Conservation (phyloP, 2,329 filamentous ascomycete species). For the Sporothrix humicola region DNA sequence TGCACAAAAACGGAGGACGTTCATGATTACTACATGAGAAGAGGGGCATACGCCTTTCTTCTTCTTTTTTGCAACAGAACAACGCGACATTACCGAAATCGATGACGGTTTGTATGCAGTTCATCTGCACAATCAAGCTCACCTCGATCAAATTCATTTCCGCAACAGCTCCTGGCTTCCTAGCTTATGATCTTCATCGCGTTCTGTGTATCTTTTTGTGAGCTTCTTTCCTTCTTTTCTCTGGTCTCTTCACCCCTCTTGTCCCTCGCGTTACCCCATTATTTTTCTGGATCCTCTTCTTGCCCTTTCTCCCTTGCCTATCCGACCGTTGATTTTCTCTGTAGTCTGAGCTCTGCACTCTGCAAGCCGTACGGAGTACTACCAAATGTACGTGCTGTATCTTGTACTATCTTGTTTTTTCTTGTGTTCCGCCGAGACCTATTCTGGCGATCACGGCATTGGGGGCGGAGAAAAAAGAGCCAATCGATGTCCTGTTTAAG, state of each 20-base stretch:
- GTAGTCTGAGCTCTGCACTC: not conserved
- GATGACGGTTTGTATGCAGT: not conserved
- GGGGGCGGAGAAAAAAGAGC: not conserved
- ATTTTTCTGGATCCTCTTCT: slow-evolving; percentile 4
- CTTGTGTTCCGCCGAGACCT: slow-evolving; percentile 29
- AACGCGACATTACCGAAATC: not conserved
- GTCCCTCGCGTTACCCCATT: slow-evolving; percentile 20
- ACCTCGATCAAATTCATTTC: not conserved
- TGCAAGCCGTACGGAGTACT: too few species aligned
- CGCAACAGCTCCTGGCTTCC: slow-evolving; percentile 20
- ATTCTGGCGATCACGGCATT: slow-evolving; percentile 6
- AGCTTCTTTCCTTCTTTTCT: not conserved
- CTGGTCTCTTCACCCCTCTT: not conserved
- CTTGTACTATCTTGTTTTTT: not conserved
- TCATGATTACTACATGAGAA: not conserved
- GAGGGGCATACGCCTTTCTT: too few species aligned
- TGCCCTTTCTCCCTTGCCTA: slow-evolving; percentile 22
- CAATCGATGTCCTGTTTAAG: not conserved
- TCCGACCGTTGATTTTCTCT: slow-evolving; percentile 24
- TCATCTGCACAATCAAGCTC: not conserved
- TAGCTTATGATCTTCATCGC: not conserved
- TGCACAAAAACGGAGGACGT: not conserved
- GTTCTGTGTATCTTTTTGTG: not conserved
- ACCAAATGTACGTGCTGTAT: not conserved
- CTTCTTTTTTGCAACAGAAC: not conserved